Evolutionary conservation across 2,329 filamentous ascomycete species (phyloP), one percentile per base, ranked within the genome.

Genomic region (Botryotinia globosa): DNA sequence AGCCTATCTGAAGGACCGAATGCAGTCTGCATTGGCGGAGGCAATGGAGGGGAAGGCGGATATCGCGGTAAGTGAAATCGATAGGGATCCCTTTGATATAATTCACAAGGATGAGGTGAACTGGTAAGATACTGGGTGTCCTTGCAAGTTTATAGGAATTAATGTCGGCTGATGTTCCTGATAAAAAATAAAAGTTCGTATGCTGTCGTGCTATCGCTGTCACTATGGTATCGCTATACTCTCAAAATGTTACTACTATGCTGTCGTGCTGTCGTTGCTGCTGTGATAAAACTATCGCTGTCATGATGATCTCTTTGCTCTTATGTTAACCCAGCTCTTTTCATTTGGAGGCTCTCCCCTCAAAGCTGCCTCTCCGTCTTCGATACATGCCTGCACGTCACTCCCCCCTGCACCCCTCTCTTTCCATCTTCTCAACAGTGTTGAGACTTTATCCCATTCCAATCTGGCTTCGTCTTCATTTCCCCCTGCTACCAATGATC

Each of bases 41-140:
- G 84, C 84, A 56, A 82, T 85, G 74, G 82, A 97, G 48, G 83
- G 82, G 70, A 82, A 84, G 76, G 90, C 89, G 88, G 80, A 83
- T 67, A 90, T 98, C 22, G 81, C 91, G 73, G 88, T 97, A 66
- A 98, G 94, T 82, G 86, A 92, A 80, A 86, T 86, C 61, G 96
- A 99, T 82, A 86, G 89, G 74, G 96, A 99, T 85, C 96, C 96
- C 0, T 99, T 94, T 83, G 91, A 91, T 69, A 92, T 98, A 73
- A 86, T 93, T 29, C 51, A 29, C 48, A 67, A 51, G 51, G 48
- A 42, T 62, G 70, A 59, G 48, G 44, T 67, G n/a, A 34, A 67
- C 25, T 72, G 73, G 71, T 75, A 69, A 63, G 34, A 58, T 44
- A 67, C 42, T 48, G 71, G 39, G 37, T 72, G 51, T 42, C 64